phyloP scores from a whole-genome alignment of 2,329 filamentous ascomycete genomes.

The Calycina marina region DNA sequence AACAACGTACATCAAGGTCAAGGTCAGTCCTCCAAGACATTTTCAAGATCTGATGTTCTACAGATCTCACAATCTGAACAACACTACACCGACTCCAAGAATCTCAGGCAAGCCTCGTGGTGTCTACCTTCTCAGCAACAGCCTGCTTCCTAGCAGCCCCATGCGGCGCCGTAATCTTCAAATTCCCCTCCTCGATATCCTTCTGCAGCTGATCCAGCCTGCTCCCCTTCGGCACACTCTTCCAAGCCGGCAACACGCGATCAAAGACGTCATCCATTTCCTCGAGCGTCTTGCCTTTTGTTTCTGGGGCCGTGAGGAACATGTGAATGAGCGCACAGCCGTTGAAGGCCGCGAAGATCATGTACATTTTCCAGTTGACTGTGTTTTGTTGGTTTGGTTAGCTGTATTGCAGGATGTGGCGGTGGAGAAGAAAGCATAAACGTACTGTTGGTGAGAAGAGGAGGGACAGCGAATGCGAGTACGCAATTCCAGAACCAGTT shows the following conservation, averaged over 20 bases:
- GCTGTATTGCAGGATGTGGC: too few species aligned
- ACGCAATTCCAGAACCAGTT: conserved; percentile 68
- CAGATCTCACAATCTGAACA: too few species aligned
- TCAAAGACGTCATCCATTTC: conserved; percentile 64
- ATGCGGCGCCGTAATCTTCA: conserved; percentile 11
- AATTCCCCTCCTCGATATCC: conserved; percentile 30
- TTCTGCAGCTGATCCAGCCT: conserved; percentile 31
- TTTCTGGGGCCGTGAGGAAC: conserved; percentile 51
- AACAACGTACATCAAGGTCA: too few species aligned
- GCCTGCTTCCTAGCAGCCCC: conserved; percentile 33
- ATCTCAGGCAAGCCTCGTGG: too few species aligned
- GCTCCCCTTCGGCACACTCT: conserved; percentile 27
- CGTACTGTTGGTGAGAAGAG: conserved; percentile 31
- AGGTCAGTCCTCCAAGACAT: too few species aligned
- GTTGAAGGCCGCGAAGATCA: conserved; percentile 64
- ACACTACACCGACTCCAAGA: too few species aligned
- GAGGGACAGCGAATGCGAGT: conserved; percentile 37
- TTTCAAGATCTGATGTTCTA: too few species aligned
- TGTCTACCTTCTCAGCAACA: too few species aligned
- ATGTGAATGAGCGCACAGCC: conserved; percentile 53
- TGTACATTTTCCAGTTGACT: conserved; percentile 48
- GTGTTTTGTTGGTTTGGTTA: not conserved
- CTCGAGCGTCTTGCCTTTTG: conserved; percentile 59
- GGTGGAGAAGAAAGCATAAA: not conserved
- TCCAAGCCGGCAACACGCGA: conserved; percentile 43